Percentiles rank a stretch among this genome's conserved stretches.
Evolutionary conservation across 2,329 filamentous ascomycete species (phyloP).

Genomic region (Cladosporium sp.): DNA sequence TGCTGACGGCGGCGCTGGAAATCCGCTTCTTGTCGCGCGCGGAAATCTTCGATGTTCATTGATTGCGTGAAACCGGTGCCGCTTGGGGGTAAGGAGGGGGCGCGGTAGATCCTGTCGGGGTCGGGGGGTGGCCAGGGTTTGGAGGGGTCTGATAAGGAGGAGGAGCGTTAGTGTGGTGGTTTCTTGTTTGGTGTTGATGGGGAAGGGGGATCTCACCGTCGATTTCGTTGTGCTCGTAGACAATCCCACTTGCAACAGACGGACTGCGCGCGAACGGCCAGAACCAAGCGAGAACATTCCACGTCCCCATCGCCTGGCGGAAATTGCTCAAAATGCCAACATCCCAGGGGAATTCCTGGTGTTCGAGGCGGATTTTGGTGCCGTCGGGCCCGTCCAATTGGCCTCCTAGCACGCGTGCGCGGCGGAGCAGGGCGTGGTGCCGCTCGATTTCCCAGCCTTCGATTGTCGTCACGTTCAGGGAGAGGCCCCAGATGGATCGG

Average conservation of each 20-base stretch:
- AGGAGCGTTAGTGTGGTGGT: not conserved
- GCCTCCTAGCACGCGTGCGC: conserved; percentile 50
- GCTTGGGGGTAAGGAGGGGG: conserved; percentile 21
- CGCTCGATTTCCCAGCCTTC: conserved; percentile 66
- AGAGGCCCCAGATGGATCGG: conserved; percentile 58
- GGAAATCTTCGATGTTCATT: conserved; percentile 51
- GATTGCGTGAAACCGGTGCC: conserved; percentile 36
- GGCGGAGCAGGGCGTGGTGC: conserved; percentile 42
- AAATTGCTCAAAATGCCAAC: conserved; percentile 71
- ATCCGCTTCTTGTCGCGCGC: conserved; percentile 51
- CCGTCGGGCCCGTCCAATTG: conserved; percentile 55
- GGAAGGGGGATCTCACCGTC: conserved; percentile 51
- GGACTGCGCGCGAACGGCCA: conserved; percentile 59
- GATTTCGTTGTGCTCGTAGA: conserved; percentile 72
- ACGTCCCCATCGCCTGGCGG: conserved; percentile 68
- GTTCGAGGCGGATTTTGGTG: conserved; percentile 50
- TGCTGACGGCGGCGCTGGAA: conserved; percentile 36
- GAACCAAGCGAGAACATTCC: conserved; percentile 64
- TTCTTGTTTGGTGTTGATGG: not conserved
- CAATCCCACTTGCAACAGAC: conserved; percentile 47
- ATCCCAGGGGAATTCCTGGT: conserved; percentile 79
- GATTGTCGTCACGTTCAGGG: conserved; percentile 73
- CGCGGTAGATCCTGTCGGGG: conserved; percentile 42
- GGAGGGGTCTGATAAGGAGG: conserved; percentile 24
- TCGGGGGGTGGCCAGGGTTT: conserved; percentile 49